phyloP scores from a whole-genome alignment of 2,329 filamentous ascomycete genomes.

The Paraphoma sp. region DNA sequence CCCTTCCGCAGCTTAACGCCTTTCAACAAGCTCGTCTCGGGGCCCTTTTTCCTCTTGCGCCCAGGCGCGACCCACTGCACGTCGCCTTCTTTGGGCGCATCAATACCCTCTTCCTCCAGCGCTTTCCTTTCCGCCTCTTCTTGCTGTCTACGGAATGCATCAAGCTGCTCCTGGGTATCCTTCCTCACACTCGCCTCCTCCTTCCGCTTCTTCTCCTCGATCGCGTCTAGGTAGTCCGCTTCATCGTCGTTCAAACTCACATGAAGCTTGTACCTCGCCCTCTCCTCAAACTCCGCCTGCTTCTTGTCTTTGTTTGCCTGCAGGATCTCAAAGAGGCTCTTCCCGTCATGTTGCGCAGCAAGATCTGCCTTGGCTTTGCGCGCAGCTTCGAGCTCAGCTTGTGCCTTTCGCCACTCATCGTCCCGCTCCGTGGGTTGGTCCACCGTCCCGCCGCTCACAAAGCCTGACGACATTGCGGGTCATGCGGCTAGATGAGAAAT shows the following conservation, averaged over 20 bases:
- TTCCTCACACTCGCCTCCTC: constrained; percentile 64
- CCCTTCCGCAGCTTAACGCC: constrained; percentile 54
- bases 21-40: constrained; percentile 44
- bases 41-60: constrained; percentile 60
- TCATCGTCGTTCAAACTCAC: constrained; percentile 83
- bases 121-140: constrained; percentile 63
- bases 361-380: constrained; percentile 62
- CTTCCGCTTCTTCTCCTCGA: constrained; percentile 63
- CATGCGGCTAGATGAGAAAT: constrained; percentile 15
- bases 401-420: constrained; percentile 69
- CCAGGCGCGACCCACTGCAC: constrained; percentile 58
- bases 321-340: constrained; percentile 74
- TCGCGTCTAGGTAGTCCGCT: constrained; percentile 72
- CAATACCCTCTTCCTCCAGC: constrained; percentile 48
- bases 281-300: constrained; percentile 81
- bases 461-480: constrained; percentile 54
- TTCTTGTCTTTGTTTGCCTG: constrained; percentile 89
- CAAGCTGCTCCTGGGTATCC: constrained; percentile 65
- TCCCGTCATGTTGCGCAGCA: constrained; percentile 59
- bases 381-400: constrained; percentile 69
- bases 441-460: constrained; percentile 59
- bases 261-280: constrained; percentile 74
- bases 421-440: constrained; percentile 53
- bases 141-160: constrained; percentile 64
- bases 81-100: constrained; percentile 47